Evolutionary conservation across 305 asterid species (phyloP).

Genomic region (Withania somnifera): DNA sequence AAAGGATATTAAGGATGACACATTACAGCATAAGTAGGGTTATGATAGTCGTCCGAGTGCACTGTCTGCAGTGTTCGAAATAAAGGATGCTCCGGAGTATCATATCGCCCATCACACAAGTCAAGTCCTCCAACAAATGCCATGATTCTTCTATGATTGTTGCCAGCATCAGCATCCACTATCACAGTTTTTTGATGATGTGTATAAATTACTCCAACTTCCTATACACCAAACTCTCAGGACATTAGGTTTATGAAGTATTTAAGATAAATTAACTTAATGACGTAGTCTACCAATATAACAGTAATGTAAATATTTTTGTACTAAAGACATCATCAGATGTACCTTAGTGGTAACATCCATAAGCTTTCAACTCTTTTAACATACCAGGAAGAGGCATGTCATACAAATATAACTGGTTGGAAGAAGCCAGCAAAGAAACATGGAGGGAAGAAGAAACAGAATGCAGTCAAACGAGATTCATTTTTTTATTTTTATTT

Average conservation of each 20-base stretch:
- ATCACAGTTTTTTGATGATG: slow-evolving; percentile 98
- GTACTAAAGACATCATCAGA: background rate
- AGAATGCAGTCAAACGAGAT: background rate
- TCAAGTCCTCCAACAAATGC: slow-evolving; percentile 96
- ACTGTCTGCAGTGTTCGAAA: slow-evolving; percentile 58
- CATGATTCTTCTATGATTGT: slow-evolving; percentile 56
- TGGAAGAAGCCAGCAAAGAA: background rate
- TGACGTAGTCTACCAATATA: background rate
- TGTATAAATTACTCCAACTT: slow-evolving; percentile 89
- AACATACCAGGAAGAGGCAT: background rate
- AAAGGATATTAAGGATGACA: background rate
- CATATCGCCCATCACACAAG: slow-evolving; percentile 91
- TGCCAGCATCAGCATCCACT: slow-evolving; percentile 95
- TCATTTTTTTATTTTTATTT: too few relatives aligned
- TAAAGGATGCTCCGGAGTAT: slow-evolving; percentile 70
- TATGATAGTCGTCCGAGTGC: slow-evolving; percentile 90
- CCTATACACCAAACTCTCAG: slow-evolving; percentile 39
- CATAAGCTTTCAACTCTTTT: background rate
- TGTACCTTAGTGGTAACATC: background rate
- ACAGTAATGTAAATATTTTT: background rate
- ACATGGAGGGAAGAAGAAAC: background rate
- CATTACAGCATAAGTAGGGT: slow-evolving; percentile 77
- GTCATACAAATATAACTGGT: background rate
- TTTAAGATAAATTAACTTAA: background rate
- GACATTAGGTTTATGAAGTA: background rate